Percentiles rank a stretch among this genome's conserved stretches.
Conservation (phyloP, 2,329 filamentous ascomycete species). For the Corinectria fuckeliana region DNA sequence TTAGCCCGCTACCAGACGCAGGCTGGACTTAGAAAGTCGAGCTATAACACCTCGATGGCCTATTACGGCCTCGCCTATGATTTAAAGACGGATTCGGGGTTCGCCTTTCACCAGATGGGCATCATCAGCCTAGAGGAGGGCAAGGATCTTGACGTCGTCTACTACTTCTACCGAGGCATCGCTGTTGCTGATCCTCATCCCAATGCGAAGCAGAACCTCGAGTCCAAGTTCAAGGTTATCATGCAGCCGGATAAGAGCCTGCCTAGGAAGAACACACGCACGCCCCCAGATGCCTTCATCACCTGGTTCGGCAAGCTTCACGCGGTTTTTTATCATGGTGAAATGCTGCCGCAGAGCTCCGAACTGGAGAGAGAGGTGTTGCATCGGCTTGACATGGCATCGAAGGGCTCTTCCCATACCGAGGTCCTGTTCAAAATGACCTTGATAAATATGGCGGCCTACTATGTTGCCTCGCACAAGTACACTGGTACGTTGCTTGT, state of each 20-base stretch:
- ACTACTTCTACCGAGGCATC: conserved; percentile 86
- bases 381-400: conserved; percentile 74
- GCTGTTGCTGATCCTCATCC: conserved; percentile 77
- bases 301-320: conserved; percentile 89
- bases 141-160: conserved; percentile 84
- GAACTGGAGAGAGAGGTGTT: conserved; percentile 88
- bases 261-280: conserved; percentile 40
- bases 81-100: conserved; percentile 78
- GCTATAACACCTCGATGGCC: conserved; percentile 79
- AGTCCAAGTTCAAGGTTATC: conserved; percentile 74
- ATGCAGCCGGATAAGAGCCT: conserved; percentile 45
- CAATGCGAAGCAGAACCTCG: conserved; percentile 76
- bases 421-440: conserved; percentile 78
- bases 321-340: conserved; percentile 80
- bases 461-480: conserved; percentile 65
- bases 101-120: conserved; percentile 88
- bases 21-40: conserved; percentile 73
- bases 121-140: conserved; percentile 81
- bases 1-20: conserved; percentile 85
- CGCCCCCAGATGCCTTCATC: conserved; percentile 66
- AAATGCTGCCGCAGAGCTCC: conserved; percentile 74
- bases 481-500: conserved; percentile 42
- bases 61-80: conserved; percentile 86
- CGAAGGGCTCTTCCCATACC: conserved; percentile 72
- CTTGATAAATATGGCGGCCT: conserved; percentile 85